phyloP scores from a whole-genome alignment of 2,329 filamentous ascomycete genomes.

The Cladophialophora psammophila region DNA sequence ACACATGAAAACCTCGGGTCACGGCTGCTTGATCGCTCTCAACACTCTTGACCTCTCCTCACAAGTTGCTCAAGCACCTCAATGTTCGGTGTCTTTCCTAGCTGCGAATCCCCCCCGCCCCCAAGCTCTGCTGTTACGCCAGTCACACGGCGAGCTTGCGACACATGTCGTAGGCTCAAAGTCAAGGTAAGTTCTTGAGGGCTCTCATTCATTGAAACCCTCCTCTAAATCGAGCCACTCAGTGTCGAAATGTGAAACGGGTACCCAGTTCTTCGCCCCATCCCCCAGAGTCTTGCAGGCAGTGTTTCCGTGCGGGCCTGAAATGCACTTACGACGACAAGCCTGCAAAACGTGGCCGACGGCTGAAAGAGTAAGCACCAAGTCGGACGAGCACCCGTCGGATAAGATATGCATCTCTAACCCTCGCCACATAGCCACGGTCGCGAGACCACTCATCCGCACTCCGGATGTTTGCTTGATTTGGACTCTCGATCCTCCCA shows the following conservation, averaged over 20 bases:
- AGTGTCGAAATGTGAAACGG: conserved; percentile 12
- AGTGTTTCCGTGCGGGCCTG: conserved; percentile 12
- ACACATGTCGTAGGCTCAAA: conserved; percentile 22
- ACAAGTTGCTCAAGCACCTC: neutral
- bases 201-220: neutral
- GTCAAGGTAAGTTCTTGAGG: conserved; percentile 11
- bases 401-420: neutral
- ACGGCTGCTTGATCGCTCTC: neutral
- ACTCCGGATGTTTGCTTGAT: neutral
- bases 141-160: conserved; percentile 16
- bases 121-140: neutral
- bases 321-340: conserved; percentile 18
- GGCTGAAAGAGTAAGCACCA: conserved; percentile 5
- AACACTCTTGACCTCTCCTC: neutral
- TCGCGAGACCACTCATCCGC: neutral
- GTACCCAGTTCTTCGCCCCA: neutral
- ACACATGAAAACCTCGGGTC: neutral
- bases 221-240: neutral
- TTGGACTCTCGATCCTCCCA: conserved; percentile 6
- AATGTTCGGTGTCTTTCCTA: neutral
- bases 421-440: neutral
- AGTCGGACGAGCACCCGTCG: neutral
- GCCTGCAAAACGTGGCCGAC: conserved; percentile 21
- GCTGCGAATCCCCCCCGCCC: neutral
- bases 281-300: neutral